A percentile compares a stretch with the other conserved stretches of the same genome.
phyloP scores from a whole-genome alignment of 2,329 filamentous ascomycete genomes.

The Colletotrichum sp. region DNA sequence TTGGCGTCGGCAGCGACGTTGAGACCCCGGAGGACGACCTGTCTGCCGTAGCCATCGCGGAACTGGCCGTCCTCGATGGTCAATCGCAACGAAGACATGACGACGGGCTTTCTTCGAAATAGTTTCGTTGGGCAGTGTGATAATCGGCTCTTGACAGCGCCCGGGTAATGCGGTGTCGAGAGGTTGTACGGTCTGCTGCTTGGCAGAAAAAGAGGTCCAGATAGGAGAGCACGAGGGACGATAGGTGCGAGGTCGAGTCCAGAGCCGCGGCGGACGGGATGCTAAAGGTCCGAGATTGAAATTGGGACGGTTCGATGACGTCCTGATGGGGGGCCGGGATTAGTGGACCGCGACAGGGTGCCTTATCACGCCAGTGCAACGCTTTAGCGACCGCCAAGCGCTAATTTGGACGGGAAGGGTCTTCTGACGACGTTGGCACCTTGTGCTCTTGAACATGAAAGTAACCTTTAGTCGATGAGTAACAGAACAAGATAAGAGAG shows the following conservation, averaged over 20 bases:
- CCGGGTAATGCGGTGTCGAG: not conserved
- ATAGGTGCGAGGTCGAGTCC: not conserved
- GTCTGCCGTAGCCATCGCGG: conserved; percentile 79
- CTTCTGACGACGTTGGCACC: not conserved
- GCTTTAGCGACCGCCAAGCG: conserved; percentile 13
- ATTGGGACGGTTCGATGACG: conserved; percentile 21
- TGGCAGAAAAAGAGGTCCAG: not conserved
- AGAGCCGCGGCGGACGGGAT: conserved; percentile 2
- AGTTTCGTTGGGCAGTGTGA: not conserved
- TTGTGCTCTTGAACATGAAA: not conserved
- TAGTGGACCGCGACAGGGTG: conserved; percentile 6
- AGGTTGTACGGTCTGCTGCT: not conserved
- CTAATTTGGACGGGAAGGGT: not conserved
- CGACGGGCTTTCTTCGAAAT: not conserved
- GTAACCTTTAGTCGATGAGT: not conserved
- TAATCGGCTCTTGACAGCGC: not conserved
- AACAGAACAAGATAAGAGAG: not conserved
- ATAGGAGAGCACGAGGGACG: conserved; percentile 5
- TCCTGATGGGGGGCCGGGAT: conserved; percentile 10
- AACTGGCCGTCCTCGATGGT: conserved; percentile 87
- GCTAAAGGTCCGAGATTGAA: conserved; percentile 17
- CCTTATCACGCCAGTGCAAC: not conserved
- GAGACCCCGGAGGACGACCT: conserved; percentile 90
- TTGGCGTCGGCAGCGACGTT: conserved; percentile 93
- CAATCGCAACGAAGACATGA: conserved; percentile 78